These are phyloP conservation scores for Chaetomium fimeti DNA, from an alignment of 495 filamentous ascomycete species.

Conservation along the genomic window DNA sequence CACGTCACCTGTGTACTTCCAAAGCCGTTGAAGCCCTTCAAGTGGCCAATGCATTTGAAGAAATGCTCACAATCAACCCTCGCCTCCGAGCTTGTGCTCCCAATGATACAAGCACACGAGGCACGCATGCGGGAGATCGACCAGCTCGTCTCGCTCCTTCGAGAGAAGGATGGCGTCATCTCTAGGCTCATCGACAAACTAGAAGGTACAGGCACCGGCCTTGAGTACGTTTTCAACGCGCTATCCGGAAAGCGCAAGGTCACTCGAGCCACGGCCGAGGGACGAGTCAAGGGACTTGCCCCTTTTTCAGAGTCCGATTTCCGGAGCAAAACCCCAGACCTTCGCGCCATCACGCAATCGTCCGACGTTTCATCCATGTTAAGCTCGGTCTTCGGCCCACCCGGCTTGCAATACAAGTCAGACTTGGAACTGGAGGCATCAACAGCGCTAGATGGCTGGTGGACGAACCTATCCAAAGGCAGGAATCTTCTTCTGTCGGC, in stretches of 20 bases:
- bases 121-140: conserved; percentile 51
- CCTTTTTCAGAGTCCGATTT: conserved; percentile 52
- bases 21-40: conserved; percentile 62
- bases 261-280: conserved; percentile 47
- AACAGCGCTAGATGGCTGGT: conserved; percentile 47
- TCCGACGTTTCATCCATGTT: conserved; percentile 40
- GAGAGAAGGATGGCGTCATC: conserved; percentile 78
- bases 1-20: conserved; percentile 62
- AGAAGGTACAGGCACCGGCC: conserved; percentile 64
- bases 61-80: conserved; percentile 54
- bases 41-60: conserved; percentile 63
- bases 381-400: conserved; percentile 36
- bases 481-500: conserved; percentile 29
- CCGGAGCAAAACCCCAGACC: conserved; percentile 36
- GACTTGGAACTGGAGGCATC: conserved; percentile 35
- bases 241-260: conserved; percentile 53
- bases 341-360: conserved; percentile 30
- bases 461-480: conserved; percentile 45
- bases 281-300: conserved; percentile 55
- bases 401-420: conserved; percentile 31
- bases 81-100: conserved; percentile 64
- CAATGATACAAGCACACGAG: conserved; percentile 61
- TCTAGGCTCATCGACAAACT: conserved; percentile 73
- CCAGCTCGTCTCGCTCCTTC: conserved; percentile 57
- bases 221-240: conserved; percentile 68